These are phyloP conservation scores for Eimeria necatrix DNA, from an alignment of 169 alveolate genomes.

Conservation along the genomic window DNA sequence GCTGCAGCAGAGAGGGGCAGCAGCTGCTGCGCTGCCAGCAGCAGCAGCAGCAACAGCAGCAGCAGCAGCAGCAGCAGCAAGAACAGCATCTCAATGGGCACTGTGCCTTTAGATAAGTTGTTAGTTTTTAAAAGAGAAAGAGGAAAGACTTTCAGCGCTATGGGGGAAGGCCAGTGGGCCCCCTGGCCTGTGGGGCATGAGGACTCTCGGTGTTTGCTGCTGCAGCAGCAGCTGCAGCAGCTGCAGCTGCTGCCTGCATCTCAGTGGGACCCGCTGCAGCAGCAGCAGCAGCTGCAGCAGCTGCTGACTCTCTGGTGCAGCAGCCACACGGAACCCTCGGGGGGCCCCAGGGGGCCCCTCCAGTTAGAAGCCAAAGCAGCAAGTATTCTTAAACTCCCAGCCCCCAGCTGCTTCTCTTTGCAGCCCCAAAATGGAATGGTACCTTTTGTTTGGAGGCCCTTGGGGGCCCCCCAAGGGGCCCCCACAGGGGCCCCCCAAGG, in stretches of 20 bases:
- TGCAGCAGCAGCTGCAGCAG: conserved; percentile 40
- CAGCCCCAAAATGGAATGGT: not conserved
- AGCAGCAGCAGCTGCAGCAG: conserved; percentile 34
- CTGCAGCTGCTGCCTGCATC: not conserved
- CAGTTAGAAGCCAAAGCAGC: not conserved
- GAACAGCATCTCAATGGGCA: not conserved
- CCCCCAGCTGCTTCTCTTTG: not conserved
- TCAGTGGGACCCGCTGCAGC: not conserved
- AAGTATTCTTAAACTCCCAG: not conserved
- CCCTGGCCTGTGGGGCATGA: not conserved
- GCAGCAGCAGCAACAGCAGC: conserved; percentile 23
- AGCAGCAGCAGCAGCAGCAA: conserved; percentile 25
- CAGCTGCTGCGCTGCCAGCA: not conserved
- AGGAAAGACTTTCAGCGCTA: not conserved
- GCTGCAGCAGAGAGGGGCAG: conserved; percentile 14
- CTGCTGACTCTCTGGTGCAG: conserved; percentile 22
- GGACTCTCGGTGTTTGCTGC: not conserved
- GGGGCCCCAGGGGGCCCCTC: not conserved
- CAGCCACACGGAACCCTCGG: conserved; percentile 10
- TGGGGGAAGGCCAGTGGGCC: conserved; percentile 30
- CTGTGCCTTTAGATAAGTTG: not conserved
- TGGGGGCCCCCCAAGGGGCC: conserved; percentile 25
- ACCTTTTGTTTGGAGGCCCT: conserved; percentile 25
- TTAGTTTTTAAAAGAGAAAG: not conserved
- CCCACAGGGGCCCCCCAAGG: not conserved